These are phyloP conservation scores for Raffaelea arxii DNA, from an alignment of 2,329 filamentous ascomycete genomes.

Conservation along the genomic window DNA sequence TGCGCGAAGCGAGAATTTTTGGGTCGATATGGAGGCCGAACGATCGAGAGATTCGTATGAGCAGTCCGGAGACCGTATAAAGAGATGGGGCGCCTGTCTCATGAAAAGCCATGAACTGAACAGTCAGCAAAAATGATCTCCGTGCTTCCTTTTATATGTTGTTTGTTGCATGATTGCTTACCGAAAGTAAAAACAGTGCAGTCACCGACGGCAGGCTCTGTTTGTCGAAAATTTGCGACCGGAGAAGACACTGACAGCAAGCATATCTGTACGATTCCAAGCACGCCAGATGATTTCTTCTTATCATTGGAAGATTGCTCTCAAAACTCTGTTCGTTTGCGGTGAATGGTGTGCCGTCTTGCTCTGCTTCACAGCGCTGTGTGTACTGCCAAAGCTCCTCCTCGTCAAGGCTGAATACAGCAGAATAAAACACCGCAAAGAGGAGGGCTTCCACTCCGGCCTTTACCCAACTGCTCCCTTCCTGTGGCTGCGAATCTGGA, in stretches of 20 bases:
- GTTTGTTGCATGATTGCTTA: not conserved
- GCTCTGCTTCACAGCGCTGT: not conserved
- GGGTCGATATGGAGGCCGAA: constrained; percentile 1
- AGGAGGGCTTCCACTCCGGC: not conserved
- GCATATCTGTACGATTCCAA: not conserved
- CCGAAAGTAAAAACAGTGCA: not conserved
- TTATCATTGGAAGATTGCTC: not conserved
- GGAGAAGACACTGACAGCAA: constrained; percentile 1
- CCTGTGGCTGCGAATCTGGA: not conserved
- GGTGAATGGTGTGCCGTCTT: not conserved
- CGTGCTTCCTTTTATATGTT: not conserved
- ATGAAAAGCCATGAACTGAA: not conserved
- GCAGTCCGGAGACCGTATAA: not conserved
- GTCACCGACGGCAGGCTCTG: constrained; percentile 1
- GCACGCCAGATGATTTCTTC: not conserved
- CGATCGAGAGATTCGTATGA: not conserved
- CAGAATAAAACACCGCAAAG: constrained; percentile 1
- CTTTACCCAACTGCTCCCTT: not conserved
- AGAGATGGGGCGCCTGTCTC: not conserved
- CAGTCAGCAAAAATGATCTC: not conserved
- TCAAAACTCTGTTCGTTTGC: not conserved
- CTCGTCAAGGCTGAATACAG: not conserved
- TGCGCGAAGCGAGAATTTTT: not conserved
- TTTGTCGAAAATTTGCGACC: not conserved
- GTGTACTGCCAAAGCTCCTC: not conserved